Evolutionary conservation across 257 asterid species (phyloP), one percentile per base, ranked within the genome.

Genomic region (Nicotiana attenuata): DNA sequence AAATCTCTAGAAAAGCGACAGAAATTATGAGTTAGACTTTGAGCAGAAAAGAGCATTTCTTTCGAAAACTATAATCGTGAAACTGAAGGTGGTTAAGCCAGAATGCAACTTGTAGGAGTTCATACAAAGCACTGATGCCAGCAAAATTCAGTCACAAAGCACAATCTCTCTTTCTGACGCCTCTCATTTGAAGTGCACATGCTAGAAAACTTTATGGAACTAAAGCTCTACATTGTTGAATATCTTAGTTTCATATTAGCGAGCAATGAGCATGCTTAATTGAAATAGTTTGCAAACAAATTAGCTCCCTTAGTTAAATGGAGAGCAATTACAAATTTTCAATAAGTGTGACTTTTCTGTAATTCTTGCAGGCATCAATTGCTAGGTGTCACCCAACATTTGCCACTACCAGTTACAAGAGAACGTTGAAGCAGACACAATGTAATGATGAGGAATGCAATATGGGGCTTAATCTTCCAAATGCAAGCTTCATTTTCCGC

Each of bases 341-440:
- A 20, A 22, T 35, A 15, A 35, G n/a, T 4, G 31, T 20, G 10
- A 29, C 47, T 31, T 66, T 24, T 80, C 60, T 80, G 81, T 76
- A 69, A 77, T 65, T 29, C 80, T 52, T 76, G 35, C 88, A 93
- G 98, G 81, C 91, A 41, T 82, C 94, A 24, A 83, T 94, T 29
- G 96, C 97, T 4, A 89, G 90, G 89, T 98, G 95, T 80, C 91
- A 89, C 82, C 97, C 98, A 10, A 65, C 79, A 80, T 65, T 76
- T 22, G 97, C 97, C 81, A 87, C 87, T 55, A 17, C 83, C 5
- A 90, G 85, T 82, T 92, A 88, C 89, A 80, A 33, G 85, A 85
- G 22, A 83, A 91, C 89, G n/a, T 77, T 90, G 50, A 91, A 82
- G 56, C 90, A 64, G 82, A 85, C 77, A 1, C 86, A 87, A 31